Evolutionary conservation across 2,329 filamentous ascomycete genomes (phyloP), one percentile per base, ranked within the genome.

Genomic region (Epichloe sibirici): DNA sequence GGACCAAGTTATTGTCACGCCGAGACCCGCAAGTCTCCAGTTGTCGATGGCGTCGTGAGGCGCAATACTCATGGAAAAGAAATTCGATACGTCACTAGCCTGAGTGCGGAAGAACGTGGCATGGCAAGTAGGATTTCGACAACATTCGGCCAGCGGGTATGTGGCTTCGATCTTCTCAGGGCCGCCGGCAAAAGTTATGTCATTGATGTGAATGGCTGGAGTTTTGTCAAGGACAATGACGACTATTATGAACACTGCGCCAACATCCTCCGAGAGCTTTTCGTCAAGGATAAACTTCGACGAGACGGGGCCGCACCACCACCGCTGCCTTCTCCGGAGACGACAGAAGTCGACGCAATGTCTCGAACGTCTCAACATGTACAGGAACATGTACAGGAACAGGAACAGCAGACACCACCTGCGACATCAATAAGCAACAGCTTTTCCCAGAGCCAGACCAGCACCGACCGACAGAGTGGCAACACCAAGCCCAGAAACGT

Each of bases 151-250:
- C 93, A 98, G 67, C 78, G 89, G 51, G 90, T 98, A 3, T 98
- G 93, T 65, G 93, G 93, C 0, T 98, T 98, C 62, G 93, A 98
- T 66, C 76, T 98, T 55, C 75, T 98, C 53, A 84, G 94, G 31
- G 89, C 90, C 12, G 84, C 82, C 48, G 88, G 90, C 15, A 88
- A 88, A 66, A 97, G 91, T 66, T 98, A 89, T 69, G 93, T 98
- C 48, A 98, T 98, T 59, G 93, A 98, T 62, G 93, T 98, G 61
- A 98, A 98, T 66, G 93, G 93, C 12, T 98, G 94, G 94, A 97
- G 91, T 65, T 98, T 98, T 63, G 93, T 98, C 67, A 98, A 98
- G 67, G 94, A 98, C 67, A 98, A 98, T 62, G 91, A 96, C 57
- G 90, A 95, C 55, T 98, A 98, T 68, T 98, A 98, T 66, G 88